Evolutionary conservation across 768 basidiomycete species (phyloP).

Genomic region (Rossbeevera mucosa): DNA sequence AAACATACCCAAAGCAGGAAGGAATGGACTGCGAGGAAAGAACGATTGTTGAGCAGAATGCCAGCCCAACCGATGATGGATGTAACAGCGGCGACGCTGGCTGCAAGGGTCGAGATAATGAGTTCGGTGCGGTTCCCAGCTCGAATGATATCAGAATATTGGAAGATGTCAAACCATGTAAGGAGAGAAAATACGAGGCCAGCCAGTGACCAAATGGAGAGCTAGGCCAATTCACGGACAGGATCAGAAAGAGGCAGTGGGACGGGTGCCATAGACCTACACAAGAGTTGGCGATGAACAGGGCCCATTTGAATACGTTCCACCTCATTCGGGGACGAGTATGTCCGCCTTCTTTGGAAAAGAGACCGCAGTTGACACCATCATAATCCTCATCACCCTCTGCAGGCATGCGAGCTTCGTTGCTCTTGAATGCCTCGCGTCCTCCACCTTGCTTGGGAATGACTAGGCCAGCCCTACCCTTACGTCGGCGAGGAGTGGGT

Average conservation of each 20-base stretch:
- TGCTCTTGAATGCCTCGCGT: constrained; percentile 56
- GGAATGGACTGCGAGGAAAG: constrained; percentile 72
- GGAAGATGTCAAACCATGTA: constrained; percentile 75
- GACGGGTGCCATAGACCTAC: not conserved
- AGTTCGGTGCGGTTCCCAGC: constrained; percentile 67
- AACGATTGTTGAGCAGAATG: constrained; percentile 77
- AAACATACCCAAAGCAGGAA: constrained; percentile 72
- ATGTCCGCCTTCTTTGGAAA: constrained; percentile 37
- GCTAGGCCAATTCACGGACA: constrained; percentile 29
- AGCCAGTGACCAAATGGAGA: constrained; percentile 56
- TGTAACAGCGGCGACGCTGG: constrained; percentile 54
- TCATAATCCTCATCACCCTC: constrained; percentile 56
- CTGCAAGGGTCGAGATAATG: constrained; percentile 65
- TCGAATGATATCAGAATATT: constrained; percentile 64
- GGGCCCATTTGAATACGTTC: constrained; percentile 82
- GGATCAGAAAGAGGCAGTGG: not conserved
- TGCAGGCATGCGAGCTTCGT: constrained; percentile 50
- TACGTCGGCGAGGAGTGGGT: constrained; percentile 36
- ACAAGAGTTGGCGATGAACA: constrained; percentile 57
- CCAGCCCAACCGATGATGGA: constrained; percentile 75
- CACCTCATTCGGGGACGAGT: constrained; percentile 51
- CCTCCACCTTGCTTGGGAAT: constrained; percentile 67
- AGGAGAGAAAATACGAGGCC: constrained; percentile 63
- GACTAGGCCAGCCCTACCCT: constrained; percentile 29
- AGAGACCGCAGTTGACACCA: constrained; percentile 35